Evolutionary conservation across 225 moss, liverwort and hornwort species (phyloP).

Genomic region (Polytrichum commune): DNA sequence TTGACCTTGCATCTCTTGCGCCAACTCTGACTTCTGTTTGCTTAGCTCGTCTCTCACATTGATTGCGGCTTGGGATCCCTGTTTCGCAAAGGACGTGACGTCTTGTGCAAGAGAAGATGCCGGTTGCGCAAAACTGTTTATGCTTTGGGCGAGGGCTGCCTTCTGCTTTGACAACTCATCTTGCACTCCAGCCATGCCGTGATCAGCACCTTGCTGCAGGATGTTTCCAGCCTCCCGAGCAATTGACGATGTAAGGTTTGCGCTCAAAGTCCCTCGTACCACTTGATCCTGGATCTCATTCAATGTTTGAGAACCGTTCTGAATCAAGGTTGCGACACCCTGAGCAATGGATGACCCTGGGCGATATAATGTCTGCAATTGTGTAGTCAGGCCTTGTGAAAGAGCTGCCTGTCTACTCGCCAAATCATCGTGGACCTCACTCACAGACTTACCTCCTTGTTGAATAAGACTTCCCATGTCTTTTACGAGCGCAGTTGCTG

Average conservation of each 20-base stretch:
- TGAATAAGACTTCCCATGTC: not conserved
- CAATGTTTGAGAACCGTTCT: not conserved
- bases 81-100: not conserved
- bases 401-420: not conserved
- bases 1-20: not conserved
- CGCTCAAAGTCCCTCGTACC: not conserved
- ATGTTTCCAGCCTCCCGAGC: not conserved
- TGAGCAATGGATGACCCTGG: constrained; percentile 1
- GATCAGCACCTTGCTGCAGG: not conserved
- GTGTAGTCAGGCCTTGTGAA: constrained; percentile 1
- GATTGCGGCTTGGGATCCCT: not conserved
- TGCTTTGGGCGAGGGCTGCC: not conserved
- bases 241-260: not conserved
- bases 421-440: not conserved
- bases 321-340: not conserved
- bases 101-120: not conserved
- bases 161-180: not conserved
- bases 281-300: not conserved
- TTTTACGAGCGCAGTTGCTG: not conserved
- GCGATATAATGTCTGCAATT: not conserved
- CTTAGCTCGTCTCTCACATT: not conserved
- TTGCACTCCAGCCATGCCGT: not conserved
- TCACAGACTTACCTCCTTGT: not conserved
- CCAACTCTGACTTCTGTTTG: not conserved
- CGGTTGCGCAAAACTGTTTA: not conserved